A percentile compares a stretch with the other conserved stretches of the same genome.
Conservation (phyloP, 805 yeast genomes). For the Teunomyces kruisii region DNA sequence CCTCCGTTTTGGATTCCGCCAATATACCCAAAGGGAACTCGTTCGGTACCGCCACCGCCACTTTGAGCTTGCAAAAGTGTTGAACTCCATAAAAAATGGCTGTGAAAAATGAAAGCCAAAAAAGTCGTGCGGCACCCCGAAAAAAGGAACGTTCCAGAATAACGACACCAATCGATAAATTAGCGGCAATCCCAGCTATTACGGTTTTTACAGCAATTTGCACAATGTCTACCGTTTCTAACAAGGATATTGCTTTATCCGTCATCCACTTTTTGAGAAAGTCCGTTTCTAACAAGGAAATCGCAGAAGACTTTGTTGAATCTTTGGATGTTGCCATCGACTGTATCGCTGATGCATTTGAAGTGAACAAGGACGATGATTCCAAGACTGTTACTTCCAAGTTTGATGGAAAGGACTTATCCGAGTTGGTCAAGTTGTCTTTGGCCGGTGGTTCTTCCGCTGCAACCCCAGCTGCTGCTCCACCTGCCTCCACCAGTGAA, state of each 20-base stretch:
- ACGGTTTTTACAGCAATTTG: not conserved
- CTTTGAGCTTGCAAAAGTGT: conserved; percentile 4
- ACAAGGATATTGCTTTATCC: conserved; percentile 67
- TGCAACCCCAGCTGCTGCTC: conserved; percentile 18
- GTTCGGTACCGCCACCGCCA: conserved; percentile 16
- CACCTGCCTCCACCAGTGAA: conserved; percentile 20
- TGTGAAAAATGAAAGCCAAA: not conserved
- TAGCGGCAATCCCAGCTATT: not conserved
- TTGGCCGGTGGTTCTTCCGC: conserved; percentile 4
- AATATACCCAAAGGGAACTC: conserved; percentile 16
- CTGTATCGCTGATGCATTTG: conserved; percentile 86
- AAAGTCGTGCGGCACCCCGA: not conserved
- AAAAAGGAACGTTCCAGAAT: conserved; percentile 5
- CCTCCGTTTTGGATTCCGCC: conserved; percentile 35
- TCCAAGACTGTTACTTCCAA: conserved; percentile 21
- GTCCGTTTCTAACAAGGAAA: conserved; percentile 58
- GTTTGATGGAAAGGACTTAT: conserved; percentile 50
- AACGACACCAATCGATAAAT: not conserved
- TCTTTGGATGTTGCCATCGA: conserved; percentile 93
- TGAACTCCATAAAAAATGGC: not conserved
- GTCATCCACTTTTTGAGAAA: conserved; percentile 70
- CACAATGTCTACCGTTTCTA: conserved; percentile 28
- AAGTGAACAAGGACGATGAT: conserved; percentile 54
- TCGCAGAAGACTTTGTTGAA: conserved; percentile 78
- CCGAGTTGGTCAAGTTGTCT: conserved; percentile 39